Base-by-base conservation (phyloP, 2,329 filamentous ascomycete species). In the Hypoxylon sp. region DNA sequence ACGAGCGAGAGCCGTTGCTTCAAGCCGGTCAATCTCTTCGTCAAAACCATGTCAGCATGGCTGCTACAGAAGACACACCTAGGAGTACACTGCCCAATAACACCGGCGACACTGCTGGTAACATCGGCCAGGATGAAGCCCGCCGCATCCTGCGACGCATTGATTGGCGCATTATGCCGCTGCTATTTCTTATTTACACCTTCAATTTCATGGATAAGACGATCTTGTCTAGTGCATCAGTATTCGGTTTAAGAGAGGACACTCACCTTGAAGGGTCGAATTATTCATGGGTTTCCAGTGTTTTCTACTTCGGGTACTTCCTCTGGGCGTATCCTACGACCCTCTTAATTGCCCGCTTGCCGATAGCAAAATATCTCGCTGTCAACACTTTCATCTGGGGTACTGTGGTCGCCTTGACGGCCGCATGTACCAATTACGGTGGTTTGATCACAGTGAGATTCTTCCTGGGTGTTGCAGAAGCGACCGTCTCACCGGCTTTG, bases 171-270 rank as follows among this genome's bases (percentile, higher is more conserved):
- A 78, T 90, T 8, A 83, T 90, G 4, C 86, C 88, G 0, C 77
- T 89, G 10, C 76, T 89, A 8, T 88, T 89, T 66, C 70, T 85
- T 46, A 88, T 85, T 0, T 89, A 89, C 72, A 85, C 85, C 79
- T 75, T 89, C 68, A 87, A 88, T 72, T 89, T 89, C 63, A 87
- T 89, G 81, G 88, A 90, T 75, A 90, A 90, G 74, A 84, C 83
- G 0, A 87, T 87, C 62, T 74, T 88, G 1, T 86, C 85, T 0
- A 87, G 83, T 65, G 87, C 87, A 0, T 80, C 86, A 3, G 85
- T 89, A 0, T 89, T 89, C 69, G 87, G 86, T 0, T 73, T 88
- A n/a, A 78, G 79, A 5, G 77, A 85, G 1, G 86, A 88, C 70
- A 84, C 69, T 35, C 61, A 82, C 7, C 79, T 86, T 5, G 68